Percentiles rank a stretch among this genome's conserved stretches.
phyloP scores from a whole-genome alignment of 1,139 yeast species.

The Geotrichum candidum region DNA sequence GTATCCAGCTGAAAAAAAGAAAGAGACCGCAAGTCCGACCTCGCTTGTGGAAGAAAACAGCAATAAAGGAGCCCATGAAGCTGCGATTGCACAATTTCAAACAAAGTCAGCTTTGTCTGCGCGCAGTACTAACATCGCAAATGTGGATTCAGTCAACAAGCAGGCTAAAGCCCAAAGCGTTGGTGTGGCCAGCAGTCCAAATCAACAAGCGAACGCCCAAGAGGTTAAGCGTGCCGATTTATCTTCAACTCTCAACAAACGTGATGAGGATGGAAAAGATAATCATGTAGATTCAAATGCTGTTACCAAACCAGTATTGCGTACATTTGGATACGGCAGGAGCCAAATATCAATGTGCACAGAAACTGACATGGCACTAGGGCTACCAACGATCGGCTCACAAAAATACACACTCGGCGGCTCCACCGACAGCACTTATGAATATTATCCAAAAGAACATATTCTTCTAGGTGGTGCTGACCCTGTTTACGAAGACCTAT shows the following conservation, averaged over 20 bases:
- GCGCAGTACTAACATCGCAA: neutral
- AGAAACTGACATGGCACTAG: neutral
- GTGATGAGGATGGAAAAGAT: neutral
- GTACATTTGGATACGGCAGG: neutral
- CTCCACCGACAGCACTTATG: slow-evolving; percentile 64
- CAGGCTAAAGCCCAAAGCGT: neutral
- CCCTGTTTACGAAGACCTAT: slow-evolving; percentile 33
- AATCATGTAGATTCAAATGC: neutral
- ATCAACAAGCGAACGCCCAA: neutral
- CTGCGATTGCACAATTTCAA: neutral
- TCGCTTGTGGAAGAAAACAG: neutral
- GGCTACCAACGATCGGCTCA: neutral
- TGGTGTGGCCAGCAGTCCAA: neutral
- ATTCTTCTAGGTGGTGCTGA: slow-evolving; percentile 46
- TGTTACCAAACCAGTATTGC: neutral
- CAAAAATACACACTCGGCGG: slow-evolving; percentile 42
- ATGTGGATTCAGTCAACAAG: neutral
- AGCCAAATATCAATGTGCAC: neutral
- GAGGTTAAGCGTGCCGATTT: neutral
- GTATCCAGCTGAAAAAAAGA: neutral
- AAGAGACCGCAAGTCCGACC: neutral
- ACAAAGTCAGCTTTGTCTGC: neutral
- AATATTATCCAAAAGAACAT: slow-evolving; percentile 58
- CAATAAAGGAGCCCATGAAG: neutral
- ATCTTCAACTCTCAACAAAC: neutral